Evolutionary conservation across 2,329 filamentous ascomycete species (phyloP), one percentile per base, ranked within the genome.

Genomic region (Alternaria solani): DNA sequence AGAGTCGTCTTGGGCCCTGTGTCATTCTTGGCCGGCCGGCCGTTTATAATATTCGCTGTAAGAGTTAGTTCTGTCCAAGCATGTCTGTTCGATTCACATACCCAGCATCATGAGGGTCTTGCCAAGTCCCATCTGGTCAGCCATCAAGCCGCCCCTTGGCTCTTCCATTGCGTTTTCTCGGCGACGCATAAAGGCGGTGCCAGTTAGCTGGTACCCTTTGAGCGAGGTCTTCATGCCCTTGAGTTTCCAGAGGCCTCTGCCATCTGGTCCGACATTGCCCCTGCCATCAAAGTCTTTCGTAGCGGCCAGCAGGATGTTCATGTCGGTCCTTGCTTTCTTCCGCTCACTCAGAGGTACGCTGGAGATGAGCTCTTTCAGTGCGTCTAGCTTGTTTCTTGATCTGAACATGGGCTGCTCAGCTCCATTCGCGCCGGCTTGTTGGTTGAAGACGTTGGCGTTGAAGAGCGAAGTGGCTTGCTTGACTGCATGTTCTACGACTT

Each of bases 171-270:
- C 75, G 4, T 80, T 75, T 67, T 89, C 87, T 3, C 84, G 79
- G 4, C 74, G 66, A 0, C 84, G 67, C 86, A 89, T 88, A 77
- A 86, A 89, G 0, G 81, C 78, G 0, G 78, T 79, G 0, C 82
- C 85, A 0, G 84, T 75, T 0, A 88, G 63, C 54, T 89, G 87
- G 47, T 87, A 83, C 9, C 72, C 66, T 57, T 81, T 81, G 1
- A 89, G 67, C 0, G 74, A 66, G 0, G 78, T 80, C 26, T 68
- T 77, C 82, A 87, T 84, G 0, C 85, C 84, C 20, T 75, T 81
- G 1, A 87, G 72, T 0, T 70, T 46, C 82, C 83, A 85, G 14
- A 73, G 68, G 1, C 76, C 73, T 28, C 74, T 68, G 0, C 75
- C 76, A 51, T 69, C 62, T 6, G 69, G 30, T 18, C 69, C 80